phyloP scores from a whole-genome alignment of 768 basidiomycete genomes.

The Galerina marginata region DNA sequence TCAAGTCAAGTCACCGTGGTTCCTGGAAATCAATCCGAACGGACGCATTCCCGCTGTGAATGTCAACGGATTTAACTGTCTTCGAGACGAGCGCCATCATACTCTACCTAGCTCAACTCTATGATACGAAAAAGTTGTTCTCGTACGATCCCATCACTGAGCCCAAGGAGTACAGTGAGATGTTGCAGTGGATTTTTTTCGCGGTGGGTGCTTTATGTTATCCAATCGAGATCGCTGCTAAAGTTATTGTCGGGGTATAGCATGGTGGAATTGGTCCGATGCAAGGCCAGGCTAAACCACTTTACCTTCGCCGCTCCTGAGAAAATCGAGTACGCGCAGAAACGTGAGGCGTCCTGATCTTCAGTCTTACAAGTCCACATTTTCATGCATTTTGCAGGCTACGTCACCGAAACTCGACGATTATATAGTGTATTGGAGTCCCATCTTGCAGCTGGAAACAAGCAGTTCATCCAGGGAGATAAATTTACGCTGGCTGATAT shows the following conservation, averaged over 20 bases:
- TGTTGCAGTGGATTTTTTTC: slow-evolving; percentile 89
- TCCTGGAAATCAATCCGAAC: slow-evolving; percentile 74
- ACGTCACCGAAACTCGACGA: slow-evolving; percentile 80
- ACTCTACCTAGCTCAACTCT: slow-evolving; percentile 78
- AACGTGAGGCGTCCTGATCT: slow-evolving; percentile 41
- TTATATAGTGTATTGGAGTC: slow-evolving; percentile 82
- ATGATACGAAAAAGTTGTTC: slow-evolving; percentile 74
- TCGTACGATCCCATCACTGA: slow-evolving; percentile 57
- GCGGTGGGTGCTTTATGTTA: slow-evolving; percentile 42
- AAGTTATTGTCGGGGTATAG: slow-evolving; percentile 34
- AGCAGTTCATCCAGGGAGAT: slow-evolving; percentile 73
- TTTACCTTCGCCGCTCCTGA: slow-evolving; percentile 67
- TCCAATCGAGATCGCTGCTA: not conserved
- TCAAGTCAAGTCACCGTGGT: slow-evolving; percentile 53
- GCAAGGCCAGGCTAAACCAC: slow-evolving; percentile 84
- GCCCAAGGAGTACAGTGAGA: slow-evolving; percentile 67
- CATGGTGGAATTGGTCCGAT: slow-evolving; percentile 86
- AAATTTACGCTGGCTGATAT: slow-evolving; percentile 74
- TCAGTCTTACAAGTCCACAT: not conserved
- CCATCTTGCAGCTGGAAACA: slow-evolving; percentile 71
- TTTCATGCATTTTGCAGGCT: slow-evolving; percentile 49
- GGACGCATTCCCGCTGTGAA: slow-evolving; percentile 72
- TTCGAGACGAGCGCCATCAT: slow-evolving; percentile 85
- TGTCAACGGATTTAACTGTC: slow-evolving; percentile 66
- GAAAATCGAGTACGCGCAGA: slow-evolving; percentile 69